Evolutionary conservation across 2,329 filamentous ascomycete species (phyloP).

Genomic region (Aureobasidium sp.): DNA sequence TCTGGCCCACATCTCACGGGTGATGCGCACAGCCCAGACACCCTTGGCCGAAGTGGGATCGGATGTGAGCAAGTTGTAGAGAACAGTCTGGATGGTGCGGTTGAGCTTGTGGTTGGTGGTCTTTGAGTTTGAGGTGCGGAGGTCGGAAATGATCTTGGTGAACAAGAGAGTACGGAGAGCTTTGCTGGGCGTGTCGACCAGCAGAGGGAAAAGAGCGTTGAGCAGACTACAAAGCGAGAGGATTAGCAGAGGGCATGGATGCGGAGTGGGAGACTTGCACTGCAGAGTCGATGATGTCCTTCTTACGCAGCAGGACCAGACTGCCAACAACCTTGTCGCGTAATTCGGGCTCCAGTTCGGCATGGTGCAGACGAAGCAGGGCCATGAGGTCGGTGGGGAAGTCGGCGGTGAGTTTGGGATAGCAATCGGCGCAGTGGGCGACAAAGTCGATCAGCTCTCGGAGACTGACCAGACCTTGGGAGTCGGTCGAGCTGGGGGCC

Average conservation of each 20-base stretch:
- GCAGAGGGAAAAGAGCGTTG: constrained; percentile 88
- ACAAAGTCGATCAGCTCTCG: constrained; percentile 90
- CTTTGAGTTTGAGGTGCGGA: constrained; percentile 82
- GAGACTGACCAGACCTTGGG: constrained; percentile 74
- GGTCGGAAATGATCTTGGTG: constrained; percentile 84
- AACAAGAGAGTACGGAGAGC: constrained; percentile 75
- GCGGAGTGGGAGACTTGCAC: constrained; percentile 35
- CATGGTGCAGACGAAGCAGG: constrained; percentile 76
- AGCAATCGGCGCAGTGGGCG: constrained; percentile 89
- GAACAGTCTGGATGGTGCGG: constrained; percentile 82
- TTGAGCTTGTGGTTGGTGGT: constrained; percentile 88
- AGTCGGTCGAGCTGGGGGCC: constrained; percentile 69
- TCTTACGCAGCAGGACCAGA: constrained; percentile 77
- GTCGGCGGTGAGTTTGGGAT: constrained; percentile 67
- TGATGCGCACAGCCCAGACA: constrained; percentile 93
- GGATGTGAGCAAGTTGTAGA: constrained; percentile 84
- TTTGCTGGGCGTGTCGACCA: constrained; percentile 89
- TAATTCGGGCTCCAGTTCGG: constrained; percentile 72
- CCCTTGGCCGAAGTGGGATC: constrained; percentile 80
- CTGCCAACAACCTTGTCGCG: constrained; percentile 92
- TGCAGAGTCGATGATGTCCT: constrained; percentile 83
- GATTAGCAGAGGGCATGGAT: constrained; percentile 13
- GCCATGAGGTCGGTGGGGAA: constrained; percentile 77
- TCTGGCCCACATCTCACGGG: constrained; percentile 90
- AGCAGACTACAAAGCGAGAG: constrained; percentile 47